A percentile compares a stretch with the other conserved stretches of the same genome.
These are phyloP conservation scores for Crithidia brevicula DNA, from an alignment of 208 protist genomes.

Conservation along the genomic window DNA sequence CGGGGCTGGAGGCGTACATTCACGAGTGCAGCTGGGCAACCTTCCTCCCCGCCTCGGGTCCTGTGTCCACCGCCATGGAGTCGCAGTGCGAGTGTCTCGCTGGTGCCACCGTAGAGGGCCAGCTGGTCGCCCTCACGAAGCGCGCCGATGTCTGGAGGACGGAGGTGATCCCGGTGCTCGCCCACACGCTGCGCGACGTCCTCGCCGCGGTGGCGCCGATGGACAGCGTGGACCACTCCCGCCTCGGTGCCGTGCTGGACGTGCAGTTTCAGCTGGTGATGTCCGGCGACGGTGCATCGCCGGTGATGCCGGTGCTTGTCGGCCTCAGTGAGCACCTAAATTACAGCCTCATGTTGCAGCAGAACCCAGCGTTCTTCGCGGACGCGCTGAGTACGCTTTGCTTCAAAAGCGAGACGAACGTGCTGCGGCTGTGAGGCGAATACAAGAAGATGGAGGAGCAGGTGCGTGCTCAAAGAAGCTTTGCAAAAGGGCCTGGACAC, in stretches of 20 bases:
- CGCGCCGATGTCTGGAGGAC: slow-evolving; percentile 9
- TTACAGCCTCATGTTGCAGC: slow-evolving; percentile 30
- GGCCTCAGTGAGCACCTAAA: slow-evolving; percentile 19
- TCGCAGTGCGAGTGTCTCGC: neutral
- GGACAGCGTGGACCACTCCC: slow-evolving; percentile 42
- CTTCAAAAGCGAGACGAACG: slow-evolving; percentile 25
- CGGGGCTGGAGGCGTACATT: slow-evolving; percentile 21
- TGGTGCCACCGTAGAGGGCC: slow-evolving; percentile 1
- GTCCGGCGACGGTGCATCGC: neutral
- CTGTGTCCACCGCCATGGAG: neutral
- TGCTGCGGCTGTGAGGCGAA: slow-evolving; percentile 39
- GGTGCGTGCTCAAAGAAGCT: too few relatives aligned
- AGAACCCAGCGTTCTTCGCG: slow-evolving; percentile 39
- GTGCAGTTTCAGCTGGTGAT: slow-evolving; percentile 21
- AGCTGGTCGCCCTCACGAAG: slow-evolving; percentile 13
- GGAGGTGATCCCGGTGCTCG: slow-evolving; percentile 18
- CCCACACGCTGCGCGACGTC: slow-evolving; percentile 12
- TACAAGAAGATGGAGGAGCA: too few relatives aligned
- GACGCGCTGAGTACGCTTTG: slow-evolving; percentile 34
- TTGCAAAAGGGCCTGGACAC: too few relatives aligned
- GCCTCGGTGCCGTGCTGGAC: slow-evolving; percentile 32
- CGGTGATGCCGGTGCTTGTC: slow-evolving; percentile 22
- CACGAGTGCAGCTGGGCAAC: slow-evolving; percentile 19
- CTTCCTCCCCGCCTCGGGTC: slow-evolving; percentile 3
- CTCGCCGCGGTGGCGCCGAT: slow-evolving; percentile 14